phyloP scores from a whole-genome alignment of 768 basidiomycete genomes.

The Tylopilus rubrobrunneus region DNA sequence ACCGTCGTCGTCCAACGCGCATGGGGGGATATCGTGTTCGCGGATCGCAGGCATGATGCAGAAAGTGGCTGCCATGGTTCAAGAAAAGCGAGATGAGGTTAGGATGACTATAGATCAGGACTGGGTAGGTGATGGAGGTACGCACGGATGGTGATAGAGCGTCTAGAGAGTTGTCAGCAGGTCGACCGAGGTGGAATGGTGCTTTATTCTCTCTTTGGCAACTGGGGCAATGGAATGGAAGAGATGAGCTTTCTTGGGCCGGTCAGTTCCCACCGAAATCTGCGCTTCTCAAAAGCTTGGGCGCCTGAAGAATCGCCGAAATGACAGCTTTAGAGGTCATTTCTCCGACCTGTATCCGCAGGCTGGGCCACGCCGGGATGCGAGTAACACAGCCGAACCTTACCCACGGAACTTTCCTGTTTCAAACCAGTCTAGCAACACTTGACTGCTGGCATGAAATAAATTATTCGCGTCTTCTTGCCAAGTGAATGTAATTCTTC shows the following conservation, averaged over 20 bases:
- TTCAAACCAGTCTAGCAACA: not conserved
- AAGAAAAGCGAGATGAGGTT: not conserved
- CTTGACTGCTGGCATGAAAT: too few species aligned
- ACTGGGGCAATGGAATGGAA: slow-evolving; percentile 30
- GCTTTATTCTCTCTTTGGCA: slow-evolving; percentile 37
- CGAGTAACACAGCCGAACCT: slow-evolving; percentile 6
- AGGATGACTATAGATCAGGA: slow-evolving; percentile 11
- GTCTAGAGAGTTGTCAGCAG: slow-evolving; percentile 18
- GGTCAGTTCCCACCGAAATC: slow-evolving; percentile 28
- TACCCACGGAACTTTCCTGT: slow-evolving; percentile 1
- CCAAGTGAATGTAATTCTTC: too few species aligned
- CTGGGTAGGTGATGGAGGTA: slow-evolving; percentile 6
- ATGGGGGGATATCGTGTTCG: slow-evolving; percentile 24
- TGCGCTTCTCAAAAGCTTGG: slow-evolving; percentile 4
- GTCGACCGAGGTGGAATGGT: slow-evolving; percentile 20
- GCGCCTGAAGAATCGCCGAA: slow-evolving; percentile 14
- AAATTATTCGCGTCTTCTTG: too few species aligned
- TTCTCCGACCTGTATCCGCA: slow-evolving; percentile 10
- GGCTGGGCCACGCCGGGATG: not conserved
- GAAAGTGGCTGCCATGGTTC: not conserved
- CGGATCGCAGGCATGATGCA: slow-evolving; percentile 26
- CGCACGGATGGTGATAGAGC: slow-evolving; percentile 28
- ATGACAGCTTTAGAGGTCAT: slow-evolving; percentile 4
- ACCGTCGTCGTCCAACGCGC: slow-evolving; percentile 38
- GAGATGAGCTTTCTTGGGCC: slow-evolving; percentile 24